Evolutionary conservation across 192 early-diverging fungal species (phyloP).

Genomic region (Gryganskiella cystojenkinii): DNA sequence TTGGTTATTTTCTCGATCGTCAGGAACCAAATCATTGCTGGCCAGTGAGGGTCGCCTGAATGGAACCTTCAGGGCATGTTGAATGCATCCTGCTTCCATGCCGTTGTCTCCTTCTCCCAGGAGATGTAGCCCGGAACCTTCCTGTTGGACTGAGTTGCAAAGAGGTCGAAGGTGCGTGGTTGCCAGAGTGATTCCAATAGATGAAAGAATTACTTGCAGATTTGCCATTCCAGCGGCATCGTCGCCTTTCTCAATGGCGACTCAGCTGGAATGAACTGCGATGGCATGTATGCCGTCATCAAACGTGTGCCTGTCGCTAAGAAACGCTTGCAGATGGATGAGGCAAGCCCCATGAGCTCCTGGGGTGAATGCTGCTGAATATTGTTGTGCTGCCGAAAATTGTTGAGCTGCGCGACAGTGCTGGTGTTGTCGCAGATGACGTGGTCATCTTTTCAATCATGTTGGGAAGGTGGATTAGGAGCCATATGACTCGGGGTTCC

Average conservation of each 20-base stretch:
- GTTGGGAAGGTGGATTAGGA: slow-evolving; percentile 3
- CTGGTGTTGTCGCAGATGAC: slow-evolving; percentile 24
- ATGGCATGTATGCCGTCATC: slow-evolving; percentile 27
- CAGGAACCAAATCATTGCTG: slow-evolving; percentile 27
- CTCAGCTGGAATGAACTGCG: slow-evolving; percentile 37
- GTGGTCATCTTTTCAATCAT: background rate
- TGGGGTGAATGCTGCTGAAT: slow-evolving; percentile 17
- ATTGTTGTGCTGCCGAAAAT: too few relatives aligned
- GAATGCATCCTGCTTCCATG: slow-evolving; percentile 25
- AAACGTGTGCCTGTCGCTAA: slow-evolving; percentile 7
- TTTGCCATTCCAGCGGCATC: slow-evolving; percentile 24
- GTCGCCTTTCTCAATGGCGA: slow-evolving; percentile 6
- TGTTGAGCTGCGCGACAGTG: slow-evolving; percentile 33
- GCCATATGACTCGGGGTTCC: slow-evolving; percentile 19
- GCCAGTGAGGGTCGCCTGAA: slow-evolving; percentile 21
- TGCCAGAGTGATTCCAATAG: slow-evolving; percentile 11
- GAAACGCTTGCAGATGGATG: slow-evolving; percentile 6
- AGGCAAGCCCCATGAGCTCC: slow-evolving; percentile 2
- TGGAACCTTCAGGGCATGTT: background rate
- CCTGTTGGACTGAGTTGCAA: slow-evolving; percentile 6
- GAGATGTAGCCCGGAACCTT: slow-evolving; percentile 26
- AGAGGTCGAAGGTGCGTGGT: slow-evolving; percentile 7
- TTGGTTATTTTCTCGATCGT: slow-evolving; percentile 8
- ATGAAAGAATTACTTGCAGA: slow-evolving; percentile 11
- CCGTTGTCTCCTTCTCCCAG: slow-evolving; percentile 11